Evolutionary conservation across 2,329 filamentous ascomycete species (phyloP), one percentile per base, ranked within the genome.

Genomic region (Harringtonia lauricola): DNA sequence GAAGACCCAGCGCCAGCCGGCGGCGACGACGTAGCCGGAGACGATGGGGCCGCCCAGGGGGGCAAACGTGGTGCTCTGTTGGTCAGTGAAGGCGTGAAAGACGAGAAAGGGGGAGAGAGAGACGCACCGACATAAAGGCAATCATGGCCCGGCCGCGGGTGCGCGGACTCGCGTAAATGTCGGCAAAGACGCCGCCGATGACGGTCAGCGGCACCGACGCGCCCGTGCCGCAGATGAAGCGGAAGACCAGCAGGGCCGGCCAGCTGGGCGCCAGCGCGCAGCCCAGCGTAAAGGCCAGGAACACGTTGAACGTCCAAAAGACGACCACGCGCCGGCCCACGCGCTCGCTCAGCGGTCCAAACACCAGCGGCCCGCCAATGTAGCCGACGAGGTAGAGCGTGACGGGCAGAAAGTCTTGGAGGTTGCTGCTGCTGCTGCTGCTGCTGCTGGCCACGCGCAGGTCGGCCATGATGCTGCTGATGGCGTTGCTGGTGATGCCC

Each of bases 141-240:
- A n/a, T n/a, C 74, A 82, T 79, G 37, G 73, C 72, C 3, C 64
- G 60, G 10, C 72, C 76, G 28, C 78, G 67, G 66, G 52, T 78
- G 71, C 36, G 69, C 67, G 0, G 58, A n/a, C n/a, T n/a, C n/a
- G 55, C 18, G 83, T 69, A 59, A 84, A 66, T n/a, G 54, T 86
- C 81, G 18, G 76, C 73, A 30, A 85, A 76, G 2, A 74, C 74
- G 15, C 79, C 79, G 22, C 76, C 76, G 5, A 79, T 81, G 49
- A 79, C 78, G 0, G 79, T 80, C n/a, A 10, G 84, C 57, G 1
- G 77, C 72, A 24, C 69, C 70, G 6, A 71, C 71, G 22, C 80
- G 81, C 35, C 78, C 78, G 13, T 60, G 8, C 81, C 82, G 3
- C 72, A 68, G 3, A 83, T 51, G 48, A 83, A 72, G 2, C 79